phyloP scores from a whole-genome alignment of 768 basidiomycete species.

The Auricularia sp. region DNA sequence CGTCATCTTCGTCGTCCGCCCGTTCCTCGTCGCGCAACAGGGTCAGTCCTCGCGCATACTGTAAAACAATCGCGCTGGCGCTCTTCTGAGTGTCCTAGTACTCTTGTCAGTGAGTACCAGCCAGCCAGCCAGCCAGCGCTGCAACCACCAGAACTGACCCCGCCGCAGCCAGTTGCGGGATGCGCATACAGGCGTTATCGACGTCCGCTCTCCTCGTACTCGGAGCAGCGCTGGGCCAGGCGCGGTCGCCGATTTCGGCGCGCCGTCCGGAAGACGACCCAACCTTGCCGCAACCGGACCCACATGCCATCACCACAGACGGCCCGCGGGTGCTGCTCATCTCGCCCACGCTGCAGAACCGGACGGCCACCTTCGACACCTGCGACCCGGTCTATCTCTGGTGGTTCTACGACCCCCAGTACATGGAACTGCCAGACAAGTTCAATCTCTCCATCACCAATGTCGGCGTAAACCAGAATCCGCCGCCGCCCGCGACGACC shows the following conservation, averaged over 20 bases:
- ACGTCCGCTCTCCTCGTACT: background rate
- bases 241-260: background rate
- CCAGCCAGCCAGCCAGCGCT: background rate
- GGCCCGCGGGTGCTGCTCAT: background rate
- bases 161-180: background rate
- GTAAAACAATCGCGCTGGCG: background rate
- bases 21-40: too few relatives aligned
- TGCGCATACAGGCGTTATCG: background rate
- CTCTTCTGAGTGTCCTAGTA: background rate
- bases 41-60: background rate
- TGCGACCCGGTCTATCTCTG: background rate
- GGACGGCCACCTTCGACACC: background rate
- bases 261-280: background rate
- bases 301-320: background rate
- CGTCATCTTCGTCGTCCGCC: too few relatives aligned
- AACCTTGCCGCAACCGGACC: background rate
- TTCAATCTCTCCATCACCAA: constrained; percentile 30
- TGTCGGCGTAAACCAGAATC: constrained; percentile 20
- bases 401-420: background rate
- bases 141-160: background rate
- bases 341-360: background rate
- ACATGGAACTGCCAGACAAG: background rate
- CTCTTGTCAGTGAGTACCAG: background rate
- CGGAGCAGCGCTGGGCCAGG: background rate
- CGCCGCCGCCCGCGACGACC: background rate